Base-by-base conservation (phyloP, 2,329 filamentous ascomycete genomes). In the Pseudocercospora cruenta region DNA sequence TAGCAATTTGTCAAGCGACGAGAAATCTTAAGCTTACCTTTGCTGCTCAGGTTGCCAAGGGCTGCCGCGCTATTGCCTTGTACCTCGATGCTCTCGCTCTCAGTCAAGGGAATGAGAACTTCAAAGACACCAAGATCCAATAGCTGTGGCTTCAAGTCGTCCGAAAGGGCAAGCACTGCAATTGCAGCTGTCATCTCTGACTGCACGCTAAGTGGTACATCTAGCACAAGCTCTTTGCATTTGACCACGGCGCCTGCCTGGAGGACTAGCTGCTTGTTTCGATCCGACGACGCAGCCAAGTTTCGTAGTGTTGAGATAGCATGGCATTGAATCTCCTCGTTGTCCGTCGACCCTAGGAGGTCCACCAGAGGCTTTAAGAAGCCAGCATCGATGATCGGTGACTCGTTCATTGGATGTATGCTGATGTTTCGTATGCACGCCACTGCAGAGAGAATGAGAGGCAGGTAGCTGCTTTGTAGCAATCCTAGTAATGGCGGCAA, bases 141-240 rank as follows among this genome's bases (percentile, higher is more conserved):
- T 12, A 99, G 86, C 76, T 96, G 92, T 4, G 91, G 88, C 81
- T 99, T 99, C 65, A 99, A 86, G 70, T 99, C 95, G 74, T 99
- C 95, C 73, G 94, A 97, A 60, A 99, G 83, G 19, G 95, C 95
- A 69, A 99, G 85, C 14, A 99, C 95, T 43, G 95, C 95, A 79
- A 99, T 97, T 1, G 95, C 95, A n/a, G 95, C 95, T 4, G 95
- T 99, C 95, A 99, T 99, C 80, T 99, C 95, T 1, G 94, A 97
- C 78, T 99, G 95, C 2, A 99, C 95, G 45, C 92, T 94, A 58
- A 98, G 86, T 0, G 95, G 93, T 2, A 98, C 95, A 63, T 96
- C 90, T 19, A 99, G 84, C 24, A 99, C 94, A 60, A 99, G 85
- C 77, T 98, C 93, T 81, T 97, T 98, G 88, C 95, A 99, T 79